Evolutionary conservation across 164 flowering plant species (phyloP), one percentile per base, ranked within the genome.

Genomic region (Houttuynia cordata): DNA sequence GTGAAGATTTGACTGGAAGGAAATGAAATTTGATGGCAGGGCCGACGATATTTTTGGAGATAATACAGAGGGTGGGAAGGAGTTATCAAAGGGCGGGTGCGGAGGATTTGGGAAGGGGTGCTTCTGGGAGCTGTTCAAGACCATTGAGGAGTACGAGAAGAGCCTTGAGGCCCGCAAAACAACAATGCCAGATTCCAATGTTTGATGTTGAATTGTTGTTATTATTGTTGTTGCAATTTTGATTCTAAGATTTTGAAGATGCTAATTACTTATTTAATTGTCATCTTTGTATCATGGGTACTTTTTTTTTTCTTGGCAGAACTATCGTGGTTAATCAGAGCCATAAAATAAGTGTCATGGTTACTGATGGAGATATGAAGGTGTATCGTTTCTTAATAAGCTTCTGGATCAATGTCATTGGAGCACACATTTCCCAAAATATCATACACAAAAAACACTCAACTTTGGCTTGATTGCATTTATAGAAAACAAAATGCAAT

Each of bases 81-180:
- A 56, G 51, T 4, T 85, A 75, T 66, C 97, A 90, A 64, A 83
- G 59, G 88, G 85, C 12, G 97, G 88, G 0, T 90, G 97, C 65
- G 97, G 97, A 51, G 95, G 97, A 4, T 90, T 90, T 68, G 97
- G 97, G 22, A 90, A 90, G 64, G 97, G 97, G 8, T 87, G 87
- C 73, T 87, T 90, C 64, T 85, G 93, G 0, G 95, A 81, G 74
- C 88, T 90, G 55, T 90, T 87, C 75, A 90, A 83, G 62, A 87
- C 97, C 63, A 85, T 90, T 22, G 97, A 90, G 66, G 95, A 90
- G 47, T 90, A 82, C 41, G 97, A 90, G 80, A 90, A 90, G 75
- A 82, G 82, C 19, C 85, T 90, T 10, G 97, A 79, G 70, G 81
- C 86, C 52, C 78, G 72, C 13, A 37, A 24, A 0, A 7, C 14